Percentiles rank a stretch among this genome's conserved stretches.
Evolutionary conservation across 495 filamentous ascomycete genomes (phyloP).

Genomic region (Neurospora sp.): DNA sequence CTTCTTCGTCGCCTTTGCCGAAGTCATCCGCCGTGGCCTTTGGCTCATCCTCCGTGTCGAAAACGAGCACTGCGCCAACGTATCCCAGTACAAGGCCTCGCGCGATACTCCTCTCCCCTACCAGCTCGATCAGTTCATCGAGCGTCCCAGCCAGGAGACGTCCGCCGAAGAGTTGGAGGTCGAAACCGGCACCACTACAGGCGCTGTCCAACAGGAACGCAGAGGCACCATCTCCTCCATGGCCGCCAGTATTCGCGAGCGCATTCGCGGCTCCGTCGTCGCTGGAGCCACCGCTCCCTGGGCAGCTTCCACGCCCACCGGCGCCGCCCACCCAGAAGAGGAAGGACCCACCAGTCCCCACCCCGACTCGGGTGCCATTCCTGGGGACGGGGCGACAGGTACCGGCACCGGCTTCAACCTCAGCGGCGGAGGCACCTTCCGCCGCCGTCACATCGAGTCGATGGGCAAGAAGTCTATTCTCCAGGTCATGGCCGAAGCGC

Average conservation of each 20-base stretch:
- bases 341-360: neutral
- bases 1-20: conserved; percentile 65
- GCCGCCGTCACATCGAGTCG: conserved; percentile 18
- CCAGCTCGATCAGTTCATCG: conserved; percentile 36
- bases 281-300: neutral
- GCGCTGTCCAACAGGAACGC: neutral
- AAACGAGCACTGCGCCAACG: conserved; percentile 90
- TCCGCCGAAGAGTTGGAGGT: neutral
- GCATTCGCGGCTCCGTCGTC: neutral
- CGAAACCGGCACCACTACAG: neutral
- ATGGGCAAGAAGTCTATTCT: conserved; percentile 42
- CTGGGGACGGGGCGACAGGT: neutral
- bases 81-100: conserved; percentile 71
- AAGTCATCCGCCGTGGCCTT: conserved; percentile 71
- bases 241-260: neutral
- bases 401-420: neutral
- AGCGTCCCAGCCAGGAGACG: conserved; percentile 16
- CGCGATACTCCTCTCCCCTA: conserved; percentile 78
- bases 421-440: conserved; percentile 21
- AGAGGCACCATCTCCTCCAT: neutral
- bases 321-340: neutral
- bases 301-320: neutral
- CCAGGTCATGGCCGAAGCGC: conserved; percentile 57
- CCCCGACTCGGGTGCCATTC: neutral
- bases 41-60: conserved; percentile 93